phyloP scores from a whole-genome alignment of 441 rosid genomes.

The Biscutella laevigata region DNA sequence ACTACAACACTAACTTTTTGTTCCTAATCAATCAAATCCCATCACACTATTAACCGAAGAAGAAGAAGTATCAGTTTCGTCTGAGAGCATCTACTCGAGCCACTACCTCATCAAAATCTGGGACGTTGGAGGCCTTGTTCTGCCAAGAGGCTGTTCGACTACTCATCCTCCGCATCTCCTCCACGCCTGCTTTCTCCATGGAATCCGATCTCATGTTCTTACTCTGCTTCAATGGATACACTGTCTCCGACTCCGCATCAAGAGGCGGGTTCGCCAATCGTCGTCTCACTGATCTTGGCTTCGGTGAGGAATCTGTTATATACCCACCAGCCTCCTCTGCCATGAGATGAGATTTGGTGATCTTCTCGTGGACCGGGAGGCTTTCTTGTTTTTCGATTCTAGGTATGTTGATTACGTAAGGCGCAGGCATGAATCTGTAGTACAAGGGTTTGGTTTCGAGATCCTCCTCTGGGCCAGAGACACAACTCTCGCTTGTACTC shows the following conservation, averaged over 20 bases:
- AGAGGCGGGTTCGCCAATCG: slow-evolving; percentile 30
- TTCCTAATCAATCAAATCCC: too few relatives aligned
- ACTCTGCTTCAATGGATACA: slow-evolving; percentile 12
- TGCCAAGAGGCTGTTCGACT: slow-evolving; percentile 31
- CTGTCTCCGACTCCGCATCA: slow-evolving; percentile 14
- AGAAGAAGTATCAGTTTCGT: slow-evolving; percentile 15
- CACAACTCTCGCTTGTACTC: slow-evolving; percentile 32
- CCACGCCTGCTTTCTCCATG: slow-evolving; percentile 19
- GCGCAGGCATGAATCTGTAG: slow-evolving; percentile 37
- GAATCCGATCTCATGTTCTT: slow-evolving; percentile 19
- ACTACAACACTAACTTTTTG: too few relatives aligned
- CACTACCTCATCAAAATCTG: slow-evolving; percentile 42
- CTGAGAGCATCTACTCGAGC: slow-evolving; percentile 34
- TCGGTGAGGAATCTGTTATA: slow-evolving; percentile 28
- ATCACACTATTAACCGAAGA: too few relatives aligned
- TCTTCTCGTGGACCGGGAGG: slow-evolving; percentile 28
- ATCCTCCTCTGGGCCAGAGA: slow-evolving; percentile 36
- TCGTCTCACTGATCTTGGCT: slow-evolving; percentile 53
- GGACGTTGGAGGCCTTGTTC: slow-evolving; percentile 24
- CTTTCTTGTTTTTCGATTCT: slow-evolving; percentile 25
- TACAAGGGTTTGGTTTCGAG: slow-evolving; percentile 28
- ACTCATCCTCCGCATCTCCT: slow-evolving; percentile 16
- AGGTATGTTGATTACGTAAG: slow-evolving; percentile 36
- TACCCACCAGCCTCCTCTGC: slow-evolving; percentile 3
- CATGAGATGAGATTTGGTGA: slow-evolving; percentile 9